phyloP scores from a whole-genome alignment of 345 rosid genomes.

The Syzygium oleosum region DNA sequence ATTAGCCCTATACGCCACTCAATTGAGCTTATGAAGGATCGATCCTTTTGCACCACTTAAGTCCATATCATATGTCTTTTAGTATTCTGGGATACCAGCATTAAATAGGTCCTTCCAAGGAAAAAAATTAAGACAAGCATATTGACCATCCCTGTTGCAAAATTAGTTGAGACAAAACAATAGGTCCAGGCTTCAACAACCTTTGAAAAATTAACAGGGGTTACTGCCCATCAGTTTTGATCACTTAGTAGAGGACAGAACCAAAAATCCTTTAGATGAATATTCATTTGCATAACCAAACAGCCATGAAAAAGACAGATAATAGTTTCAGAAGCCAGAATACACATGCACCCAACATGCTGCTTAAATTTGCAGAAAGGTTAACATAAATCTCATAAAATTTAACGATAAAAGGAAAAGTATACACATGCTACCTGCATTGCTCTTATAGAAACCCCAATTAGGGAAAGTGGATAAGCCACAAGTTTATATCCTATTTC shows the following conservation, averaged over 20 bases:
- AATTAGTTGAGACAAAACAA: not conserved
- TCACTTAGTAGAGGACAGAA: not conserved
- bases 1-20: not conserved
- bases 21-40: not conserved
- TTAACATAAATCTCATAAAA: not conserved
- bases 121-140: not conserved
- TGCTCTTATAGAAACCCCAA: constrained; percentile 82
- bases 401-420: not conserved
- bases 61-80: not conserved
- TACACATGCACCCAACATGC: not conserved
- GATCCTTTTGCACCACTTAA: not conserved
- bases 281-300: not conserved
- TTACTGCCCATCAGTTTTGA: not conserved
- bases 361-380: not conserved
- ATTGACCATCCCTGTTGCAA: not conserved
- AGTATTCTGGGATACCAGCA: not conserved
- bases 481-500: constrained; percentile 81
- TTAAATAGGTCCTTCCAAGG: not conserved
- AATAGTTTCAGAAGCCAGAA: not conserved
- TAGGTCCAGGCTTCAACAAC: not conserved
- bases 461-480: constrained; percentile 73
- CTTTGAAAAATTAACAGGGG: not conserved
- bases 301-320: not conserved
- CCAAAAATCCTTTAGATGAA: not conserved
- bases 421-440: constrained; percentile 61